phyloP scores from a whole-genome alignment of 2,329 filamentous ascomycete genomes.

The Xylaria sp. region DNA sequence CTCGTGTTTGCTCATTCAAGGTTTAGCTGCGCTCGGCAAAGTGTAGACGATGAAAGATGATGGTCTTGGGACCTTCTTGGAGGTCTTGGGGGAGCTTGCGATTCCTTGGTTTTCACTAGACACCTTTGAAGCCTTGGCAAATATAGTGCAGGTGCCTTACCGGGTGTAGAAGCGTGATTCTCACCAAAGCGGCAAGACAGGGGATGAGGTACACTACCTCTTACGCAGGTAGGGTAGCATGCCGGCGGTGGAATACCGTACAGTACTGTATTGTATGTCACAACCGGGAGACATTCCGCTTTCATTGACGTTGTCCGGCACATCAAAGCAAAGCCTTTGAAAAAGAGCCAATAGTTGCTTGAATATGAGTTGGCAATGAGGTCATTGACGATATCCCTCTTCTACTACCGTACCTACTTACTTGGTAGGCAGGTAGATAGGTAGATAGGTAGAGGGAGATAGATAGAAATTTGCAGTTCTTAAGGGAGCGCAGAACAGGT shows the following conservation, averaged over 20 bases:
- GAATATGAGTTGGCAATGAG: neutral
- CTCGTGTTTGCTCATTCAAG: neutral
- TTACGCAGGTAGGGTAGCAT: neutral
- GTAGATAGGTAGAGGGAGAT: neutral
- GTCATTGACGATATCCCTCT: neutral
- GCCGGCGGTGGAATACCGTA: neutral
- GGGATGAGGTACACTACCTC: neutral
- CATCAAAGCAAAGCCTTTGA: neutral
- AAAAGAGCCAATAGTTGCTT: neutral
- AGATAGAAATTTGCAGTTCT: no score
- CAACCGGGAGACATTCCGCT: neutral
- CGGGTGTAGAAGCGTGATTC: neutral
- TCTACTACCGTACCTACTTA: neutral
- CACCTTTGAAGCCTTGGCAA: conserved; percentile 12
- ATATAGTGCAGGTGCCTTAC: neutral
- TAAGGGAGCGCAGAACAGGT: no score
- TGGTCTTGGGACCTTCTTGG: neutral
- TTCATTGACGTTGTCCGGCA: neutral
- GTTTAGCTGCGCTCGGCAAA: conserved; percentile 12
- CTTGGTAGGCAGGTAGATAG: neutral
- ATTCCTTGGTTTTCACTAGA: neutral
- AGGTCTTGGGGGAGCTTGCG: conserved; percentile 5
- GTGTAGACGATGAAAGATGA: neutral
- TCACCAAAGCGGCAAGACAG: neutral
- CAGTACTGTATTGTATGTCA: neutral